Evolutionary conservation across 352 stramenopile genomes (phyloP).

Genomic region (Phytopythium montanum): DNA sequence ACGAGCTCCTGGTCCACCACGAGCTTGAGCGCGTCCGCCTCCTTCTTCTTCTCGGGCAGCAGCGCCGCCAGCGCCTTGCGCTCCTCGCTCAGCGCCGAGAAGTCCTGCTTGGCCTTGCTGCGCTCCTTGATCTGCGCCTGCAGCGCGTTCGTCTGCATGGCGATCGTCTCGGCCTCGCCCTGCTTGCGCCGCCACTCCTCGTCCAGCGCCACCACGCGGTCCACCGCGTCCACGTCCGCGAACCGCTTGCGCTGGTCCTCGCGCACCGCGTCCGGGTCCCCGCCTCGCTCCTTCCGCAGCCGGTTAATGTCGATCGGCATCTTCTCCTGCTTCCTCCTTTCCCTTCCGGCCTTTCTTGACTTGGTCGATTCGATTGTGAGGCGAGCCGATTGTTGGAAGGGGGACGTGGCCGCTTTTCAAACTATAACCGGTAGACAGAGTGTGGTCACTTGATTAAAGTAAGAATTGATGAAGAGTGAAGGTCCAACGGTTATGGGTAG

Average conservation of each 20-base stretch:
- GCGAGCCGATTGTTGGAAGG: neutral
- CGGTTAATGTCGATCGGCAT: conserved; percentile 99
- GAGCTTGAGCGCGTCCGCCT: conserved; percentile 73
- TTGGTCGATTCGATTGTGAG: conserved; percentile 2
- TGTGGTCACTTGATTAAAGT: neutral
- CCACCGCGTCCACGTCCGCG: conserved; percentile 91
- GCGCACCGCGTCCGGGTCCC: conserved; percentile 93
- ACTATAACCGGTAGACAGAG: neutral
- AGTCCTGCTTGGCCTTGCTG: conserved; percentile 87
- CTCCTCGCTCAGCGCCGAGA: conserved; percentile 75
- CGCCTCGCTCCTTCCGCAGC: conserved; percentile 93
- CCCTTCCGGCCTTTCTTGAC: too few relatives aligned
- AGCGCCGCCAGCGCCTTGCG: conserved; percentile 68
- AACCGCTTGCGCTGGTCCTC: conserved; percentile 94
- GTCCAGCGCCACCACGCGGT: conserved; percentile 94
- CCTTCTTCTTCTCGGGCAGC: conserved; percentile 74
- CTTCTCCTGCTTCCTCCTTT: neutral
- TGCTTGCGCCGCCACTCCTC: conserved; percentile 88
- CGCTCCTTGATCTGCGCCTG: conserved; percentile 87
- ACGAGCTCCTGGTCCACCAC: conserved; percentile 72
- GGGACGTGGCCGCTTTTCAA: neutral
- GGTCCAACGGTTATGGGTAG: neutral
- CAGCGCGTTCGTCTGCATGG: conserved; percentile 85
- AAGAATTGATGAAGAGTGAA: neutral
- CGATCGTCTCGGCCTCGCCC: conserved; percentile 79